Conservation (phyloP, 2,329 filamentous ascomycete genomes). For the Aspergillus phoenicis region DNA sequence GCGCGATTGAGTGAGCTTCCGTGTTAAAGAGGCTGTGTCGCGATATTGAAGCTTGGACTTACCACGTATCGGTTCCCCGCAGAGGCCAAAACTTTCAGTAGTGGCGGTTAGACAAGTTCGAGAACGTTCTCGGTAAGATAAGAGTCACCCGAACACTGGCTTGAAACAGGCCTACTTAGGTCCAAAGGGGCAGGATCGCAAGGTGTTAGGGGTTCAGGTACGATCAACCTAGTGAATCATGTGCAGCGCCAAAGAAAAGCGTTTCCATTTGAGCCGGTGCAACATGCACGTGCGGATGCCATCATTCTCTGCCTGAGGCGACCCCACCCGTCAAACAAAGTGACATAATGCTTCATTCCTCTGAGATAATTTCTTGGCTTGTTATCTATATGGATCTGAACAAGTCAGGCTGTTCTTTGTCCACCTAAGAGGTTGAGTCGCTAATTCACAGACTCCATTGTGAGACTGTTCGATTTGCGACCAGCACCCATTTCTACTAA, state of each 20-base stretch:
- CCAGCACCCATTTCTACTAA: not conserved
- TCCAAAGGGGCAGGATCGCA: not conserved
- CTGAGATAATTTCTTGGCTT: not conserved
- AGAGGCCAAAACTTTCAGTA: slow-evolving; percentile 16
- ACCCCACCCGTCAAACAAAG: not conserved
- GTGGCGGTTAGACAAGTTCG: slow-evolving; percentile 15
- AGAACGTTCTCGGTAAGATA: slow-evolving; percentile 14
- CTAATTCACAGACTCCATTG: not conserved
- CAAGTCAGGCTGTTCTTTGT: not conserved
- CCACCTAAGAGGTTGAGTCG: not conserved
- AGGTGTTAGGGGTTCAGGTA: not conserved
- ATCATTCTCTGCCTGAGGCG: slow-evolving; percentile 26
- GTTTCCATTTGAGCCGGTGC: not conserved
- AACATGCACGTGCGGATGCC: slow-evolving; percentile 23
- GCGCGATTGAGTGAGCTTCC: not conserved
- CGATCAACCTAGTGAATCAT: not conserved
- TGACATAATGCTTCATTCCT: not conserved
- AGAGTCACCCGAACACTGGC: slow-evolving; percentile 5
- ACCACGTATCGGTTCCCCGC: slow-evolving; percentile 16
- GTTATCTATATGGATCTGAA: not conserved
- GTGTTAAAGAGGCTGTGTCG: not conserved
- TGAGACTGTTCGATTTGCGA: not conserved
- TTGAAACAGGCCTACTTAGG: not conserved
- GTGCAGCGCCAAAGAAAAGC: not conserved
- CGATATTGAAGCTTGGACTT: slow-evolving; percentile 8